These are phyloP conservation scores for Niebla homalea DNA, from an alignment of 495 filamentous ascomycete species.

Conservation along the genomic window DNA sequence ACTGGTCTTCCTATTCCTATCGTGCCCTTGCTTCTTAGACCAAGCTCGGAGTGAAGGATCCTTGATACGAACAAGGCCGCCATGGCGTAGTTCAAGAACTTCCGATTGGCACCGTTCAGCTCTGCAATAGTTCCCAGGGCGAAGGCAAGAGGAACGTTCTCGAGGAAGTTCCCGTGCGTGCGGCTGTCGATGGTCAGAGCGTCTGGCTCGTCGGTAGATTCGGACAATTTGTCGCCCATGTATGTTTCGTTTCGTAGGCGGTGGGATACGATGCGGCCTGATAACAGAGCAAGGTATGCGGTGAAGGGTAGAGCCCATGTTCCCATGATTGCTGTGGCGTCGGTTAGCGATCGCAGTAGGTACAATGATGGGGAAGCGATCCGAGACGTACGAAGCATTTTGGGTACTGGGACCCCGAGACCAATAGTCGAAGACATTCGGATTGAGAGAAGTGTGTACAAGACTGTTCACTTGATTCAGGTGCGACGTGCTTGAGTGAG, in stretches of 20 bases:
- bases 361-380: neutral
- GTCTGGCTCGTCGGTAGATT: constrained; percentile 10
- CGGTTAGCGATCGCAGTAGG: neutral
- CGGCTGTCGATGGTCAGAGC: constrained; percentile 22
- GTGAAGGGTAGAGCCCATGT: constrained; percentile 32
- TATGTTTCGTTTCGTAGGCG: constrained; percentile 23
- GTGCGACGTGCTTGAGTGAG: too few species aligned
- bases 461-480: too few species aligned
- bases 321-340: constrained; percentile 27
- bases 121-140: constrained; percentile 24
- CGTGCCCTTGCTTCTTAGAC: constrained; percentile 18
- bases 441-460: neutral
- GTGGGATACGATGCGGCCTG: constrained; percentile 26
- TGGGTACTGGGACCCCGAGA: constrained; percentile 20
- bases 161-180: constrained; percentile 29
- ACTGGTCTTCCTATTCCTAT: constrained; percentile 23
- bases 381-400: constrained; percentile 16
- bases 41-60: constrained; percentile 28
- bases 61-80: constrained; percentile 25
- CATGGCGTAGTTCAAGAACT: constrained; percentile 23
- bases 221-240: constrained; percentile 20
- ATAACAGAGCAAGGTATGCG: constrained; percentile 29
- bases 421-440: constrained; percentile 19
- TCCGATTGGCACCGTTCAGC: constrained; percentile 29
- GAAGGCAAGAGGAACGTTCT: constrained; percentile 30